phyloP scores from a whole-genome alignment of 1,284 basidiomycete species.

The Schizopora paradoxa region DNA sequence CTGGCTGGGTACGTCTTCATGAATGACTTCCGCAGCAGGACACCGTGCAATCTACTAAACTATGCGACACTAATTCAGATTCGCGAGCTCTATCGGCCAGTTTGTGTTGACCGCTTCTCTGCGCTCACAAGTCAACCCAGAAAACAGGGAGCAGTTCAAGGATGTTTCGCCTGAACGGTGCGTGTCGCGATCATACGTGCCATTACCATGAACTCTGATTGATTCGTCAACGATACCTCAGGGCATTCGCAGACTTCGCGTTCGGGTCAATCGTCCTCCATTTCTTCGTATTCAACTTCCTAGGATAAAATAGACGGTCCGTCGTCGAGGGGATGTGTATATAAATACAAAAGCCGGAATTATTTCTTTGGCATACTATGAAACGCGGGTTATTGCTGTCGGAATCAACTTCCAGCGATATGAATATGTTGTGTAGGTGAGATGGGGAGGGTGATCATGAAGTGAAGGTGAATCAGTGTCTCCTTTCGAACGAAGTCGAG shows the following conservation, averaged over 20 bases:
- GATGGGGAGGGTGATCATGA: constrained; percentile 8
- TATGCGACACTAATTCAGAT: constrained; percentile 46
- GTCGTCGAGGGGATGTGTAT: not conserved
- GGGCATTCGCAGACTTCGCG: constrained; percentile 95
- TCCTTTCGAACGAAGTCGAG: constrained; percentile 67
- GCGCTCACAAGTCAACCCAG: constrained; percentile 87
- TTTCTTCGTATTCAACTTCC: constrained; percentile 98
- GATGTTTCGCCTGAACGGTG: constrained; percentile 94
- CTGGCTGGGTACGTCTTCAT: constrained; percentile 73
- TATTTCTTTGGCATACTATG: not conserved
- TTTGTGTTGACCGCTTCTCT: constrained; percentile 94
- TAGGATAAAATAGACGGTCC: constrained; percentile 48
- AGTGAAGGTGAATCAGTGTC: constrained; percentile 25
- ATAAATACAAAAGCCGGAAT: not conserved
- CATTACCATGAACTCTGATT: constrained; percentile 1
- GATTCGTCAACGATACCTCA: constrained; percentile 29
- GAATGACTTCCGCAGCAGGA: not conserved
- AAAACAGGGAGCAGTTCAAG: constrained; percentile 77
- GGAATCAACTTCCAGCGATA: not conserved
- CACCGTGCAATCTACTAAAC: constrained; percentile 9
- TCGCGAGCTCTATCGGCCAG: constrained; percentile 90
- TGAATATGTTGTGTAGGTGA: constrained; percentile 1
- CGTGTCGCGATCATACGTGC: constrained; percentile 24
- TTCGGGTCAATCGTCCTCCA: constrained; percentile 92
- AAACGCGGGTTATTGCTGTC: constrained; percentile 2